Evolutionary conservation across 345 rosid genomes (phyloP), one percentile per base, ranked within the genome.

Genomic region (Bruguiera parviflora): DNA sequence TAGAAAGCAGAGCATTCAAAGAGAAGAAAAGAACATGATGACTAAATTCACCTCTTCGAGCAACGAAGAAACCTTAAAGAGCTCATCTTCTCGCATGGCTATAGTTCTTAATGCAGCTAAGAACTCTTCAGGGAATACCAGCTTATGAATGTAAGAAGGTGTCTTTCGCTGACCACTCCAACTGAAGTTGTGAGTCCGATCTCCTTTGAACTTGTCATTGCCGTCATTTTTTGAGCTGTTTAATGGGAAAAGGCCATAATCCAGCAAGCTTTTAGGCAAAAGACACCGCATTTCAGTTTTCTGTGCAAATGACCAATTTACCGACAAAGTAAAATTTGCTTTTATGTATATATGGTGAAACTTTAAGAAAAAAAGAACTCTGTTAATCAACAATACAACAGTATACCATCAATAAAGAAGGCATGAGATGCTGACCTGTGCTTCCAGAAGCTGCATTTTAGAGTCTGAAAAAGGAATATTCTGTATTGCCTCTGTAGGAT

Each of bases 141-240:
- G 81, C 78, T 89, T 87, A 75, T 82, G 78, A 72, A 73, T n/a
- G 67, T 93, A 93, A 8, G 91, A 81, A 56, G 98, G 97, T 6
- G 29, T 82, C 77, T 61, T 83, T 62, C 98, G 97, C 72, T 85
- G 82, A 72, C 98, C 98, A 74, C 96, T 87, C 96, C 98, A 93
- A 83, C 97, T 93, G 75, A 84, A 89, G 82, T 79, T 84, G 79
- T 76, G 76, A 70, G 70, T 66, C 58, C 27, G 10, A 27, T 69
- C 80, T 37, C 27, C 73, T 61, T 70, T 78, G 31, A 21, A 8
- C 63, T 75, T 65, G 33, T 46, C 64, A 51, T 46, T 77, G 65
- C 65, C 71, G 79, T 81, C 76, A 62, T 49, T 65, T 20, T 74
- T 82, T 56, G 89, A 64, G 71, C 78, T 53, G 67, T 31, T 69